phyloP scores from a whole-genome alignment of 1,139 yeast genomes.

The Geotrichum carabidarum region DNA sequence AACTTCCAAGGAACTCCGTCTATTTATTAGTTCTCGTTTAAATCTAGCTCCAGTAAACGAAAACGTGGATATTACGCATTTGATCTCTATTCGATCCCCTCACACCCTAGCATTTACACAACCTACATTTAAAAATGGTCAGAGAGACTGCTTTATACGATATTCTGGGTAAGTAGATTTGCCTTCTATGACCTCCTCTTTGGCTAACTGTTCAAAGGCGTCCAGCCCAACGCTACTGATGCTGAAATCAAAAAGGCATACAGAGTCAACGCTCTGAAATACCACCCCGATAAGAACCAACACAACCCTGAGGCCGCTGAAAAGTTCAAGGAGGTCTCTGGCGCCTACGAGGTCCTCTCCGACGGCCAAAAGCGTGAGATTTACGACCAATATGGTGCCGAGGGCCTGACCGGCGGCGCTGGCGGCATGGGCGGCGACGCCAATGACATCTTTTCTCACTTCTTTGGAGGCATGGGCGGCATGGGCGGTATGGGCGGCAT shows the following conservation, averaged over 20 bases:
- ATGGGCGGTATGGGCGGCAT: constrained; percentile 45
- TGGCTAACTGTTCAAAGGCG: constrained; percentile 36
- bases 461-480: constrained; percentile 54
- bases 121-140: constrained; percentile 52
- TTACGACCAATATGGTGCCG: constrained; percentile 88
- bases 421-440: constrained; percentile 72
- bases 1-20: not conserved
- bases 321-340: constrained; percentile 90
- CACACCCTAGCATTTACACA: not conserved
- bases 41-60: not conserved
- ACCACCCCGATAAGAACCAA: constrained; percentile 94
- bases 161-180: constrained; percentile 47
- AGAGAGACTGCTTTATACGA: constrained; percentile 89
- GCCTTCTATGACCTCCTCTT: not conserved
- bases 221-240: constrained; percentile 70
- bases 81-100: not conserved
- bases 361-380: constrained; percentile 78
- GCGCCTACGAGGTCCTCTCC: constrained; percentile 85
- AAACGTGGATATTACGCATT: not conserved
- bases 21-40: not conserved
- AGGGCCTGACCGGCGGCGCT: constrained; percentile 78
- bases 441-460: constrained; percentile 87
- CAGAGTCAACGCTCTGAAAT: constrained; percentile 85
- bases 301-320: constrained; percentile 81
- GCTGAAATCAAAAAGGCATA: constrained; percentile 90